phyloP scores from a whole-genome alignment of 2,329 filamentous ascomycete species.

The Apiospora rasikravindrae region DNA sequence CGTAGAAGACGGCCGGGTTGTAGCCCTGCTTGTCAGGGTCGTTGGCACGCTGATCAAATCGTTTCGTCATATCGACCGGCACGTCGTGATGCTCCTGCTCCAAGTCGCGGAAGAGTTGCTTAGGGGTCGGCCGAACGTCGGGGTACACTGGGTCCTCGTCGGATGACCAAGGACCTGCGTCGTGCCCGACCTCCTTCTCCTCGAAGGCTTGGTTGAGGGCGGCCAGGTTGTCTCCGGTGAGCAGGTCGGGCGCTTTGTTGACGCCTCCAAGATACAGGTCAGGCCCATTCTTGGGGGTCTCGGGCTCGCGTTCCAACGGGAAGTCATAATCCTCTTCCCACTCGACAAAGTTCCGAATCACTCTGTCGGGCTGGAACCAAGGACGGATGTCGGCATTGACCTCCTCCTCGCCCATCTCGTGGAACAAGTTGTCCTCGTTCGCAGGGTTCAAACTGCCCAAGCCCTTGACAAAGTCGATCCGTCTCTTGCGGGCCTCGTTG shows the following conservation, averaged over 20 bases:
- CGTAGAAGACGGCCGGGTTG: slow-evolving; percentile 52
- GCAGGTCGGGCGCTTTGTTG: slow-evolving; percentile 10
- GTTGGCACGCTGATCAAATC: slow-evolving; percentile 29
- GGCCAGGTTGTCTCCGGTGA: slow-evolving; percentile 17
- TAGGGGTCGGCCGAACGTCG: background rate
- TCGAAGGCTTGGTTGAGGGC: background rate
- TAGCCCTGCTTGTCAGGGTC: slow-evolving; percentile 56
- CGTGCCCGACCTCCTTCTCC: background rate
- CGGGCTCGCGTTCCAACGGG: background rate
- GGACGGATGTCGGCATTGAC: slow-evolving; percentile 3
- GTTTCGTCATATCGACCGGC: slow-evolving; percentile 21
- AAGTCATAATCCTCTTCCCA: background rate
- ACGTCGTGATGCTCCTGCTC: background rate
- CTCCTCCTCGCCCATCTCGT: background rate
- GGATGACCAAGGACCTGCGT: background rate
- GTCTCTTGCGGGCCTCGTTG: slow-evolving; percentile 42
- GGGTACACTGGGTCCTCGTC: background rate
- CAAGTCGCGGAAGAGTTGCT: background rate
- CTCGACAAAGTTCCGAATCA: background rate
- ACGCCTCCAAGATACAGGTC: background rate
- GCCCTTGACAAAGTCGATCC: slow-evolving; percentile 39
- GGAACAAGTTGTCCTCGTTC: background rate
- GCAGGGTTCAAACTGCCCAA: slow-evolving; percentile 21
- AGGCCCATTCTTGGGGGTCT: background rate
- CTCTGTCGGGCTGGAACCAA: background rate